Conservation (phyloP, 805 yeast genomes). For the Metschnikowia shivogae region DNA sequence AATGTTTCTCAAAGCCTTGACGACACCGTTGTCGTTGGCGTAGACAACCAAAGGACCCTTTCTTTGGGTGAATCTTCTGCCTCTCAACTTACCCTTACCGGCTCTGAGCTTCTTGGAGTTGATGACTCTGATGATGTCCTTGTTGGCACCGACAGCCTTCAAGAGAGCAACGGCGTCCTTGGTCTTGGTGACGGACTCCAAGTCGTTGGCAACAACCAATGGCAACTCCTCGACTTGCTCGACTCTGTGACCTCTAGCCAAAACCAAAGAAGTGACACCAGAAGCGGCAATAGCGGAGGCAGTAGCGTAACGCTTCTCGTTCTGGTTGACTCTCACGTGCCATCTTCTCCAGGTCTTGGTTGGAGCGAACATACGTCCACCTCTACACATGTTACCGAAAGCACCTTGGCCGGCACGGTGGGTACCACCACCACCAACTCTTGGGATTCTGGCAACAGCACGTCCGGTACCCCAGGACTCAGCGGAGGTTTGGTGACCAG, state of each 20-base stretch:
- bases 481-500: conserved; percentile 99
- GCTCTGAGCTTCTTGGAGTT: conserved; percentile 99
- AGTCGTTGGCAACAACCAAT: conserved; percentile 89
- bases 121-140: conserved; percentile 96
- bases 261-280: conserved; percentile 95
- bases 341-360: conserved; percentile 99
- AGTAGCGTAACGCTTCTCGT: conserved; percentile 99
- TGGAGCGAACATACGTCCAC: conserved; percentile 99
- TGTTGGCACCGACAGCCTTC: conserved; percentile 98
- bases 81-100: conserved; percentile 99
- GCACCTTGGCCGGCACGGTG: conserved; percentile 99
- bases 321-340: conserved; percentile 99
- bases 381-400: conserved; percentile 99
- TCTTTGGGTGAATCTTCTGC: conserved; percentile 99
- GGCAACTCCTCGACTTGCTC: conserved; percentile 98
- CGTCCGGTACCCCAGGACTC: conserved; percentile 99
- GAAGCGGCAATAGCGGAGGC: conserved; percentile 99
- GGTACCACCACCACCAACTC: conserved; percentile 99
- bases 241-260: conserved; percentile 99
- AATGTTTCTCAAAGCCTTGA: conserved; percentile 98
- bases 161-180: conserved; percentile 97
- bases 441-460: conserved; percentile 99
- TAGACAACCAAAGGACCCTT: conserved; percentile 99
- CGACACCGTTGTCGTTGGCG: conserved; percentile 96
- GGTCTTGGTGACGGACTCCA: conserved; percentile 93